phyloP scores from a whole-genome alignment of 208 protist species.

The Borovskyia barvae region DNA sequence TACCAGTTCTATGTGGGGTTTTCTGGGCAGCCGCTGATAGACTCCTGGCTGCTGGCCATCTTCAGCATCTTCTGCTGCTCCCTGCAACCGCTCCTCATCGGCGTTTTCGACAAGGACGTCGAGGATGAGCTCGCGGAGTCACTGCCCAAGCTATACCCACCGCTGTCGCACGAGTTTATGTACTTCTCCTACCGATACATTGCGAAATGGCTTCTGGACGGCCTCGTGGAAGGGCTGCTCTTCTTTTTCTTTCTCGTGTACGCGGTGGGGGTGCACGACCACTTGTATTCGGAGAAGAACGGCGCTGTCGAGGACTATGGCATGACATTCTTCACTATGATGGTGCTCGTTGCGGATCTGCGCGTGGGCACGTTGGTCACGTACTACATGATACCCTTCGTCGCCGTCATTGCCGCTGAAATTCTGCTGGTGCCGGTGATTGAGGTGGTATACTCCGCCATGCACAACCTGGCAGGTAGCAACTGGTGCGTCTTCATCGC shows the following conservation, averaged over 20 bases:
- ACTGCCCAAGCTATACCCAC: conserved; percentile 63
- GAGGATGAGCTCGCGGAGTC: conserved; percentile 77
- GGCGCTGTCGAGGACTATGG: conserved; percentile 68
- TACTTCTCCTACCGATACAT: conserved; percentile 73
- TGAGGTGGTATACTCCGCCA: conserved; percentile 41
- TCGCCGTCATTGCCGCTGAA: conserved; percentile 22
- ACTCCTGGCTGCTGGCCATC: conserved; percentile 82
- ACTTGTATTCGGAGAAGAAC: conserved; percentile 39
- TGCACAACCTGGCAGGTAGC: conserved; percentile 52
- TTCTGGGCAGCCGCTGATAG: conserved; percentile 82
- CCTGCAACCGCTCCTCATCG: conserved; percentile 75
- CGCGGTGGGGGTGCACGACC: conserved; percentile 37
- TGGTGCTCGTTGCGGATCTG: conserved; percentile 62
- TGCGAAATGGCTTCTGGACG: conserved; percentile 62
- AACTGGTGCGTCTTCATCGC: conserved; percentile 60
- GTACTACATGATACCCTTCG: conserved; percentile 62
- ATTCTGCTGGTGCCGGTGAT: conserved; percentile 34
- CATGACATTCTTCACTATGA: conserved; percentile 63
- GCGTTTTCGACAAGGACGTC: conserved; percentile 88
- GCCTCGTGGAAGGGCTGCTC: conserved; percentile 41
- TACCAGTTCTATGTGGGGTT: conserved; percentile 85
- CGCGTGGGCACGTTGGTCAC: conserved; percentile 33
- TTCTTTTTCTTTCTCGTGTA: conserved; percentile 65
- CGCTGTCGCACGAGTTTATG: conserved; percentile 61
- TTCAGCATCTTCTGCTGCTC: conserved; percentile 84